These are phyloP conservation scores for Mycosarcoma mackinlayi DNA, from an alignment of 1,284 basidiomycete species.

Conservation along the genomic window DNA sequence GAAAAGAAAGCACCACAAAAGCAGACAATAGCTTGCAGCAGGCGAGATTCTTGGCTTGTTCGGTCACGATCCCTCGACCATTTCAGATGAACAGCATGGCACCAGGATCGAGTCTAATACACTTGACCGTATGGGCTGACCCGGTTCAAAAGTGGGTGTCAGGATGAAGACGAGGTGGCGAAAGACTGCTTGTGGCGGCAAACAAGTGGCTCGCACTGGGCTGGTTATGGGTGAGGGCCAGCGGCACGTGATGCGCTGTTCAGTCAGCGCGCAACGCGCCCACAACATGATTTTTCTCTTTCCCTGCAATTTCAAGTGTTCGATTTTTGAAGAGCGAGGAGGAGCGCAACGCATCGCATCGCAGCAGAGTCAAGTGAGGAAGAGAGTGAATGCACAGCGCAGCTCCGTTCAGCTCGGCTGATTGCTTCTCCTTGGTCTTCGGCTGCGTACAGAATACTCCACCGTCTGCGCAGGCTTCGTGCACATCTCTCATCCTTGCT, in stretches of 20 bases:
- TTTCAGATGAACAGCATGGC: no score
- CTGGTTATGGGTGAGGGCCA: background rate
- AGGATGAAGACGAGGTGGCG: no score
- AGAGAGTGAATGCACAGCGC: constrained; percentile 1
- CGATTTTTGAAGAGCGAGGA: constrained; percentile 3
- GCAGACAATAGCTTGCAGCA: no score
- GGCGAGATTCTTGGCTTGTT: no score
- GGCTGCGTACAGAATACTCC: background rate
- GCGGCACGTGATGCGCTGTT: constrained; percentile 26
- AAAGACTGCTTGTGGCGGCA: background rate
- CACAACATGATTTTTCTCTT: constrained; percentile 16
- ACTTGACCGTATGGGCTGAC: no score
- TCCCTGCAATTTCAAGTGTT: constrained; percentile 1
- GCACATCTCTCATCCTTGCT: background rate
- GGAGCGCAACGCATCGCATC: constrained; percentile 2
- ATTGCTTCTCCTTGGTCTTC: background rate
- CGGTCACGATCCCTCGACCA: no score
- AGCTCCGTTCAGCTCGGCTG: background rate
- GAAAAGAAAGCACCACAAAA: constrained; percentile 1
- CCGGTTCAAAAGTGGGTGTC: no score
- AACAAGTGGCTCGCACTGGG: background rate
- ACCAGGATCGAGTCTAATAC: no score
- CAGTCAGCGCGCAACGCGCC: constrained; percentile 26
- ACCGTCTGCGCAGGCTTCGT: background rate
- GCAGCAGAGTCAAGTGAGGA: background rate